A percentile compares a stretch with the other conserved stretches of the same genome.
These are phyloP conservation scores for Paramyrothecium sp. DNA, from an alignment of 2,329 filamentous ascomycete species.

Conservation along the genomic window DNA sequence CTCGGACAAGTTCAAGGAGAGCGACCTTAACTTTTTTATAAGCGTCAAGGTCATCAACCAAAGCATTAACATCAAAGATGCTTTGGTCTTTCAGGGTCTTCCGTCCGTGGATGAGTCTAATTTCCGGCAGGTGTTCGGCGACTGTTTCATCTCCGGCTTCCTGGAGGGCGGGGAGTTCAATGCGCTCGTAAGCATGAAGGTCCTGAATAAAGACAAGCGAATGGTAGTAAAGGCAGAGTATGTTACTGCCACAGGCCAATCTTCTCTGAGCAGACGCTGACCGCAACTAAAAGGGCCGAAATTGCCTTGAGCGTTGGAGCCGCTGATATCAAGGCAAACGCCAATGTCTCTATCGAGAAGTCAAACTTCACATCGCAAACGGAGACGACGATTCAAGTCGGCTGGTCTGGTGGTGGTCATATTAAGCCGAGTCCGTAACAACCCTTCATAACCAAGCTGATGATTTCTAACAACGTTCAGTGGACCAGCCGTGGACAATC, in stretches of 20 bases:
- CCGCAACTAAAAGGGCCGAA: no score
- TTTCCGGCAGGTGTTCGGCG: neutral
- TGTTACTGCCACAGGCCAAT: no score
- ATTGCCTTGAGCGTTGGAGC: neutral
- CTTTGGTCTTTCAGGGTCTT: no score
- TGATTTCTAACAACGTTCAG: no score
- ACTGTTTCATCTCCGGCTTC: slow-evolving; percentile 10
- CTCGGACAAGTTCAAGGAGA: slow-evolving; percentile 5
- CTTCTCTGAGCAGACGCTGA: no score
- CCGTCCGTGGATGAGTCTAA: no score
- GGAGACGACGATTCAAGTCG: slow-evolving; percentile 5
- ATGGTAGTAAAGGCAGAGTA: neutral
- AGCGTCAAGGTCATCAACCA: slow-evolving; percentile 8
- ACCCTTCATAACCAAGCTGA: no score
- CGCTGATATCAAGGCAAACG: neutral
- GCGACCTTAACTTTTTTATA: slow-evolving; percentile 7
- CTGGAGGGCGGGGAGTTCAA: slow-evolving; percentile 6
- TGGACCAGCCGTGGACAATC: slow-evolving; percentile 6
- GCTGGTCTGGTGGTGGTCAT: slow-evolving; percentile 6
- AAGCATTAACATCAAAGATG: slow-evolving; percentile 2
- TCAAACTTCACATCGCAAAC: neutral
- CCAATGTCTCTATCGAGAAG: neutral
- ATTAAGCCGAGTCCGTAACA: slow-evolving; percentile 9
- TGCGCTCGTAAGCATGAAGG: slow-evolving; percentile 3
- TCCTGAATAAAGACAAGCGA: neutral